Evolutionary conservation across 2,329 filamentous ascomycete genomes (phyloP).

Genomic region (Claviceps monticola): DNA sequence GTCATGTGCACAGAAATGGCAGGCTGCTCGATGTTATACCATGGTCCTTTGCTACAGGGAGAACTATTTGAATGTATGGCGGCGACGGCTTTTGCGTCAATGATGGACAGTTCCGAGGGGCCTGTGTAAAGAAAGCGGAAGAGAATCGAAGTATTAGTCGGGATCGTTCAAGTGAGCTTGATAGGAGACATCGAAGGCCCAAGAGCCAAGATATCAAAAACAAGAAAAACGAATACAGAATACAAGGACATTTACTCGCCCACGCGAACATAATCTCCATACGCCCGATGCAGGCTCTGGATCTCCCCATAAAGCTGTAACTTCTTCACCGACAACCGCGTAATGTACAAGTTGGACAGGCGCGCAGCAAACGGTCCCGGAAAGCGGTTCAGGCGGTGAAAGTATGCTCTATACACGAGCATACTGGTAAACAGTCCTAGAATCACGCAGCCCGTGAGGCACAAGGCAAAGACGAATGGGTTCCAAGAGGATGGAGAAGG

Average conservation of each 20-base stretch:
- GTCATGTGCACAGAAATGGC: slow-evolving; percentile 16
- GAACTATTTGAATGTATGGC: slow-evolving; percentile 15
- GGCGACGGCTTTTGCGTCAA: slow-evolving; percentile 14
- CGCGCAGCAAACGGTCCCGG: slow-evolving; percentile 15
- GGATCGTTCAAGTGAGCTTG: too few species aligned
- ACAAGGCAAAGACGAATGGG: neutral
- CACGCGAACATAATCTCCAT: slow-evolving; percentile 18
- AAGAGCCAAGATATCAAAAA: neutral
- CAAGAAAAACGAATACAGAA: neutral
- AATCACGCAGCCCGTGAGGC: neutral
- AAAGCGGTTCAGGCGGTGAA: slow-evolving; percentile 16
- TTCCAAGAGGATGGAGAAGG: neutral
- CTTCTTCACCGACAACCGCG: slow-evolving; percentile 10
- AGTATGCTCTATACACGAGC: slow-evolving; percentile 9
- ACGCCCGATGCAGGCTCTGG: slow-evolving; percentile 13
- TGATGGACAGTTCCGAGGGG: slow-evolving; percentile 19
- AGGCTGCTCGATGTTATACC: slow-evolving; percentile 19
- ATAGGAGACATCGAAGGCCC: neutral
- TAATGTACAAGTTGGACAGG: slow-evolving; percentile 14
- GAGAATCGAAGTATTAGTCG: neutral
- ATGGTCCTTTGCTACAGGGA: slow-evolving; percentile 18
- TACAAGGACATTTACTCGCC: slow-evolving; percentile 6
- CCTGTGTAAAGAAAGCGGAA: slow-evolving; percentile 5
- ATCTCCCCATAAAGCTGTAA: slow-evolving; percentile 14
- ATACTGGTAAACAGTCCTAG: slow-evolving; percentile 7